Evolutionary conservation across 768 basidiomycete species (phyloP).

Genomic region (Collybia sordida): DNA sequence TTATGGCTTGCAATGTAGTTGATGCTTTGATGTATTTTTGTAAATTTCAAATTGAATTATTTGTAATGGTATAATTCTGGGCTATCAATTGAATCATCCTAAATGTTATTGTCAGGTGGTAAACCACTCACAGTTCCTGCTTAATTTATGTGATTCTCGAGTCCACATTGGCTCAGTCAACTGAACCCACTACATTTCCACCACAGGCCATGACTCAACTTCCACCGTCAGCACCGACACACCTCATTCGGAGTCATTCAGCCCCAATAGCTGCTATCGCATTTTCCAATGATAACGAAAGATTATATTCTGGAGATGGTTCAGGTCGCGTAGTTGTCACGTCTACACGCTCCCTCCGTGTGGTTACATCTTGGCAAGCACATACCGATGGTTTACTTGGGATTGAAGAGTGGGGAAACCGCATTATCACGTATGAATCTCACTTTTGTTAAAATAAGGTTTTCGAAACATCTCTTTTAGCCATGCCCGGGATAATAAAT

Average conservation of each 20-base stretch:
- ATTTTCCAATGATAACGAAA: constrained; percentile 71
- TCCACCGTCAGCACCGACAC: constrained; percentile 59
- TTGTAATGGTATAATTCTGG: too few relatives aligned
- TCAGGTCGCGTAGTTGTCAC: constrained; percentile 77
- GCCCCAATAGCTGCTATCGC: constrained; percentile 58
- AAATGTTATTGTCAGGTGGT: too few relatives aligned
- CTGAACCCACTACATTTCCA: too few relatives aligned
- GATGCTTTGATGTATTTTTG: too few relatives aligned
- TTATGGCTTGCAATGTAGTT: too few relatives aligned
- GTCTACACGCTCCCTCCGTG: constrained; percentile 74
- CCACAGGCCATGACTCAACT: constrained; percentile 14
- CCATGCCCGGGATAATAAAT: constrained; percentile 84
- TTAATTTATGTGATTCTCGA: too few relatives aligned
- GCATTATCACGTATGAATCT: constrained; percentile 73
- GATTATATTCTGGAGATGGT: constrained; percentile 85
- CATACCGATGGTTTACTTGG: constrained; percentile 79
- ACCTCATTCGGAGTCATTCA: constrained; percentile 74
- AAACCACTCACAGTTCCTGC: too few relatives aligned
- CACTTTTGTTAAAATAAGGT: neutral
- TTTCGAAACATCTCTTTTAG: constrained; percentile 32
- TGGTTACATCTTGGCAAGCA: constrained; percentile 73
- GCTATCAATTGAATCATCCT: too few relatives aligned
- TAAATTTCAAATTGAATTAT: too few relatives aligned
- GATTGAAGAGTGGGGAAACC: constrained; percentile 68
- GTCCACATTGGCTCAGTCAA: too few relatives aligned